These are phyloP conservation scores for Paracoccidioides brasiliensis DNA, from an alignment of 2,329 filamentous ascomycete genomes.

Conservation along the genomic window DNA sequence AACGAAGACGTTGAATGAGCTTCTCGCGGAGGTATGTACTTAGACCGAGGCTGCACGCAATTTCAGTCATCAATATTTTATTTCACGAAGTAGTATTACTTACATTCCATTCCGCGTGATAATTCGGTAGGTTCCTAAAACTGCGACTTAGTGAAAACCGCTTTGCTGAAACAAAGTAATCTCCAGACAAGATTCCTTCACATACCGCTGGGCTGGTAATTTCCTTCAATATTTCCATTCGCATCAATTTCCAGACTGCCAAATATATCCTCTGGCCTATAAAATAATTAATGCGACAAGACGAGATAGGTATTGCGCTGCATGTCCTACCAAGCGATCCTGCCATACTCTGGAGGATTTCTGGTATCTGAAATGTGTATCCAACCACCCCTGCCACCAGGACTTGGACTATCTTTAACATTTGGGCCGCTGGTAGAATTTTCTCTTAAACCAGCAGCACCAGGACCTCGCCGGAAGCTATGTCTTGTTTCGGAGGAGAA, in stretches of 20 bases:
- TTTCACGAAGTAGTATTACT: conserved; percentile 15
- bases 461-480: conserved; percentile 13
- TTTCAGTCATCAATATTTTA: background rate
- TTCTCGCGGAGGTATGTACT: conserved; percentile 38
- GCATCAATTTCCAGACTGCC: conserved; percentile 51
- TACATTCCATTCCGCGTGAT: conserved; percentile 48
- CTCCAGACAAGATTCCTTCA: background rate
- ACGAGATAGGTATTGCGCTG: background rate
- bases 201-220: conserved; percentile 46
- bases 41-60: conserved; percentile 29
- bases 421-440: conserved; percentile 44
- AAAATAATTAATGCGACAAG: conserved; percentile 7
- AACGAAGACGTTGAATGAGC: conserved; percentile 34
- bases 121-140: conserved; percentile 43
- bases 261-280: conserved; percentile 50
- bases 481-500: conserved; percentile 25
- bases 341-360: conserved; percentile 48
- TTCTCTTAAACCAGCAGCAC: conserved; percentile 28
- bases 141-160: background rate
- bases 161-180: background rate
- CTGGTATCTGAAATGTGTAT: conserved; percentile 50
- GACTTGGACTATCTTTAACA: conserved; percentile 45
- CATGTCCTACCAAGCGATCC: conserved; percentile 42
- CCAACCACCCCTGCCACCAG: conserved; percentile 46
- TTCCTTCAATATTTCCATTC: conserved; percentile 41